phyloP scores from a whole-genome alignment of 495 filamentous ascomycete species.

The Neurospora sp. region DNA sequence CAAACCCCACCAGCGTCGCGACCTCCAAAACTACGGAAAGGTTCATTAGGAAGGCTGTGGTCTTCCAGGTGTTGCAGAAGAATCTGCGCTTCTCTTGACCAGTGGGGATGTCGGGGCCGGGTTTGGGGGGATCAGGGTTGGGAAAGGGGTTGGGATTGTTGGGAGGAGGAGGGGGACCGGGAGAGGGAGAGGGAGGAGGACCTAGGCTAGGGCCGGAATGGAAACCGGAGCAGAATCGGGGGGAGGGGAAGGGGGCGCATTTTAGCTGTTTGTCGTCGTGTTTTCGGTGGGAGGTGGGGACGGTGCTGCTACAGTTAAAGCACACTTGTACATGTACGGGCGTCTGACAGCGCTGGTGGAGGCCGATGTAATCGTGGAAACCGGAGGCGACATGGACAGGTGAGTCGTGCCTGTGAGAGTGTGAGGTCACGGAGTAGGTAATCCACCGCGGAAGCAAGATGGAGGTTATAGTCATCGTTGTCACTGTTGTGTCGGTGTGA shows the following conservation, averaged over 20 bases:
- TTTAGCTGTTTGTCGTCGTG: neutral
- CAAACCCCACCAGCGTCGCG: conserved; percentile 61
- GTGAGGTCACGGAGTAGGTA: conserved; percentile 52
- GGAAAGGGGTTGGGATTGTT: conserved; percentile 20
- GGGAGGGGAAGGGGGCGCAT: conserved; percentile 41
- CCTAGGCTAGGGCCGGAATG: neutral
- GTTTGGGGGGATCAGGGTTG: conserved; percentile 40
- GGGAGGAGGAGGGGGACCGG: neutral
- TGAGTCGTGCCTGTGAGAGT: neutral
- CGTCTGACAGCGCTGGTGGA: conserved; percentile 67
- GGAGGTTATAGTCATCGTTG: conserved; percentile 62
- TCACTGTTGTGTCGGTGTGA: conserved; percentile 42
- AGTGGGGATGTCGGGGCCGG: conserved; percentile 56
- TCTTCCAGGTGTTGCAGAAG: conserved; percentile 90
- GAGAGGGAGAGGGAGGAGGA: neutral
- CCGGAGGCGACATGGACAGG: conserved; percentile 13
- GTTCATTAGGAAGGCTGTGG: conserved; percentile 75
- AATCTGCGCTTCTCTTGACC: conserved; percentile 56
- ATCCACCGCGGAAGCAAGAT: conserved; percentile 76
- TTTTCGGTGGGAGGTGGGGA: too few species aligned
- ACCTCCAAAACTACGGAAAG: conserved; percentile 69
- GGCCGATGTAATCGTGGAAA: conserved; percentile 62
- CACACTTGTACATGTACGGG: conserved; percentile 6
- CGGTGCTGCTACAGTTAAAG: neutral
- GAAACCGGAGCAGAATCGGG: neutral